Percentiles rank a stretch among this genome's conserved stretches.
Conservation (phyloP, 1,284 basidiomycete species). For the Fomitopsis schrenkii region DNA sequence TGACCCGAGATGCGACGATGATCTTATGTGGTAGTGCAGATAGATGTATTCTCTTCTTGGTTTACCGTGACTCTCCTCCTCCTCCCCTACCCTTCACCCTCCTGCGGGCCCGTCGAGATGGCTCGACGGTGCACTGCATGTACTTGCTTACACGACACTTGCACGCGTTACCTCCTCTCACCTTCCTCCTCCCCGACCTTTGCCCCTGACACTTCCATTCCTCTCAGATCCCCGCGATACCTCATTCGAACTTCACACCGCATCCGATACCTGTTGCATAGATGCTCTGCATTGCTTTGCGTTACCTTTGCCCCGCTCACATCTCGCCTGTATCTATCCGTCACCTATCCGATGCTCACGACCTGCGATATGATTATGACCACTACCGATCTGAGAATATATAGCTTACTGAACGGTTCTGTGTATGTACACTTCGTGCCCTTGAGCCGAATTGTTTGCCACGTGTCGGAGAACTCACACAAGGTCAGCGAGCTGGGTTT, state of each 20-base stretch:
- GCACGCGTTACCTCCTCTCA: background rate
- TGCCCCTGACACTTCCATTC: background rate
- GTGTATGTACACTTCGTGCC: background rate
- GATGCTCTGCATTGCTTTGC: background rate
- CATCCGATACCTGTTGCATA: background rate
- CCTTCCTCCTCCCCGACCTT: background rate
- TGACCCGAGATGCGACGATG: constrained; percentile 12
- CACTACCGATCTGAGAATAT: background rate
- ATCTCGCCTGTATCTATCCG: background rate
- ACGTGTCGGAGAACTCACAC: background rate
- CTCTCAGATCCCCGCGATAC: background rate
- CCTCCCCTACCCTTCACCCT: background rate
- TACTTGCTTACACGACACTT: background rate
- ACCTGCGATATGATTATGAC: background rate
- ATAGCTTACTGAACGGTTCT: background rate
- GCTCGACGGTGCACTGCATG: background rate
- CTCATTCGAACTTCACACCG: background rate
- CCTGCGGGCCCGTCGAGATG: background rate
- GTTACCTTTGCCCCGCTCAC: background rate
- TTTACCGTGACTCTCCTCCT: background rate
- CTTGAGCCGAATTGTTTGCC: background rate
- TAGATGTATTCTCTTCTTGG: background rate
- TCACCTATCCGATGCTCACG: constrained; percentile 1
- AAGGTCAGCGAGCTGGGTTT: too few relatives aligned
- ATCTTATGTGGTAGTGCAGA: constrained; percentile 12